phyloP scores from a whole-genome alignment of 768 basidiomycete genomes.

The Paxillus ammoniavirescens region DNA sequence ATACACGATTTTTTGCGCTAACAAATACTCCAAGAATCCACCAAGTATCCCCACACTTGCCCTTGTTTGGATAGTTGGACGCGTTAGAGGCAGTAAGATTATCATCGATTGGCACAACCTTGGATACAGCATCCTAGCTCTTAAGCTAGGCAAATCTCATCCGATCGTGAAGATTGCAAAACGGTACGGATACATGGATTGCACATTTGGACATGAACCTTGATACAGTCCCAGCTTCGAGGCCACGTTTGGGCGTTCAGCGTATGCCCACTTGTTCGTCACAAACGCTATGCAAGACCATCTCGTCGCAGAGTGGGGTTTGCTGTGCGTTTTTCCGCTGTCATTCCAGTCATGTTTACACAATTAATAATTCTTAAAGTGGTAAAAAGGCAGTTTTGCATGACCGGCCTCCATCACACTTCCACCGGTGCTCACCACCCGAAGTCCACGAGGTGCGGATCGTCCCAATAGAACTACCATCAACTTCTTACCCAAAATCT shows the following conservation, averaged over 20 bases:
- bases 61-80: constrained; percentile 72
- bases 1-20: background rate
- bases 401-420: constrained; percentile 87
- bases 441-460: constrained; percentile 72
- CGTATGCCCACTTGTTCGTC: constrained; percentile 92
- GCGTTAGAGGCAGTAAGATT: constrained; percentile 72
- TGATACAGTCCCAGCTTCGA: constrained; percentile 66
- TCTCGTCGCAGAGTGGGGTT: constrained; percentile 68
- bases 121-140: constrained; percentile 87
- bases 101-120: constrained; percentile 99
- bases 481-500: background rate
- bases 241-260: constrained; percentile 68
- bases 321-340: constrained; percentile 54
- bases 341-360: background rate
- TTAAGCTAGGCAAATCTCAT: constrained; percentile 72
- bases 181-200: constrained; percentile 46
- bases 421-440: constrained; percentile 65
- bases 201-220: background rate
- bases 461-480: background rate
- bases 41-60: constrained; percentile 94
- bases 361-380: constrained; percentile 38
- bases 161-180: constrained; percentile 71
- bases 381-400: constrained; percentile 78
- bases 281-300: constrained; percentile 81
- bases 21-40: constrained; percentile 66